phyloP scores from a whole-genome alignment of 176 grass and related monocot genomes.

The Aegilops speltoides region DNA sequence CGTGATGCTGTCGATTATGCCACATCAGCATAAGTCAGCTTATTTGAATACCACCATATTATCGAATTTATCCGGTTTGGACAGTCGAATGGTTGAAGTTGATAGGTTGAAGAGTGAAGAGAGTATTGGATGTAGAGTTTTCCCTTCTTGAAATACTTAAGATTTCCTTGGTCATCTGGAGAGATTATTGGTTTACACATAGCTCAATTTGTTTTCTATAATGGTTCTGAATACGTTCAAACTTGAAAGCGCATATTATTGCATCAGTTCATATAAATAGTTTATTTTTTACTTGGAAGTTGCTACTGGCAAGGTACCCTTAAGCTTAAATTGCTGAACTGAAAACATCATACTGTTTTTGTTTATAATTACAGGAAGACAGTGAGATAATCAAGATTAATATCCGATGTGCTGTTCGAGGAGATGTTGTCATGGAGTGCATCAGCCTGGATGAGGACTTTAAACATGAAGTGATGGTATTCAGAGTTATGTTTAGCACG shows the following conservation, averaged over 20 bases:
- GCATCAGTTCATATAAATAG: background rate
- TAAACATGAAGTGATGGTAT: conserved; percentile 77
- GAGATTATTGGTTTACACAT: background rate
- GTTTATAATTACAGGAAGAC: conserved; percentile 55
- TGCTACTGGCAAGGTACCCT: background rate
- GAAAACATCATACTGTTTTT: conserved; percentile 4
- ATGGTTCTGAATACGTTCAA: background rate
- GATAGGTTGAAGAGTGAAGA: background rate
- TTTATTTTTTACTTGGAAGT: background rate
- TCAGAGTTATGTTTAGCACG: conserved; percentile 92
- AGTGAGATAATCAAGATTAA: conserved; percentile 59
- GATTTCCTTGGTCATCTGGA: background rate
- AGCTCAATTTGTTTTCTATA: background rate
- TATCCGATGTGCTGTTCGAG: conserved; percentile 40
- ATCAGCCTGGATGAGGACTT: conserved; percentile 68
- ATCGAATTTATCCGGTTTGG: background rate
- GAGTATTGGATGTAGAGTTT: background rate
- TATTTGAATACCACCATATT: background rate
- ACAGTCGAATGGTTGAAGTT: background rate
- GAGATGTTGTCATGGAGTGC: conserved; percentile 89
- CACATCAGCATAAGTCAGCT: background rate
- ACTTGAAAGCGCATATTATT: background rate
- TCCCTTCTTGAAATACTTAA: background rate
- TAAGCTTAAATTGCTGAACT: conserved; percentile 14
- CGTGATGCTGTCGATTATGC: background rate